Base-by-base conservation (phyloP, 2,329 filamentous ascomycete genomes). In the Curvularia hawaiiensis region DNA sequence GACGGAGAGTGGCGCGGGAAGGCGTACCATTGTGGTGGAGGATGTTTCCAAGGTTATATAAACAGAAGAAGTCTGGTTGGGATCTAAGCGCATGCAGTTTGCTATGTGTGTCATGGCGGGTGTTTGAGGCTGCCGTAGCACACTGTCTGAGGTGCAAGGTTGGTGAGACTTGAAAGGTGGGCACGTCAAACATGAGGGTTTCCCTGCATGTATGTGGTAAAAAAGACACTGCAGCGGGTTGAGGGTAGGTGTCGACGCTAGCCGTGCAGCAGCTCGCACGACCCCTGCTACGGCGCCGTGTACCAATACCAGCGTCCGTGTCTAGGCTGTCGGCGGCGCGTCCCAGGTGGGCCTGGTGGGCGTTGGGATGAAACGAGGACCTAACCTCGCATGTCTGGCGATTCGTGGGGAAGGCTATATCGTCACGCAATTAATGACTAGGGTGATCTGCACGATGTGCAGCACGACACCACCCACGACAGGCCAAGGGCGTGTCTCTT, bases 101-200 rank as follows among this genome's bases (percentile, higher is more conserved):
- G 76, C 75, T 66, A 78, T 78, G 71, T 78, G 76, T 75, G 74
- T 73, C 75, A 78, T 77, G 72, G 70, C 63, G 51, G 65, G 45
- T 56, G 71, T 74, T 73, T 76, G 71, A 73, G 67, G 66, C 63
- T 65, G 64, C 67, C 60, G 69, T 74, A 65, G 72, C 65, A 73
- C 68, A 70, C 66, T 69, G 69, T 72, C 62, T 67, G 63, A 66
- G 63, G 61, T 65, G 62, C 73, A 72, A 73, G 72, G 74, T 73
- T 74, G 71, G 58, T 76, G 74, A 76, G 73, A 76, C 74, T 76
- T 64, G 68, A 65, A 66, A 69, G 66, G 68, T 70, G 71, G 68
- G 71, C 70, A 75, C 71, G 68, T 76, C 74, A 76, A 76, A 76
- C 74, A 71, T 74, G 65, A 71, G 62, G 66, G 69, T 63, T 69